Evolutionary conservation across 2,329 filamentous ascomycete species (phyloP).

Genomic region (Ophiocordyceps australis): DNA sequence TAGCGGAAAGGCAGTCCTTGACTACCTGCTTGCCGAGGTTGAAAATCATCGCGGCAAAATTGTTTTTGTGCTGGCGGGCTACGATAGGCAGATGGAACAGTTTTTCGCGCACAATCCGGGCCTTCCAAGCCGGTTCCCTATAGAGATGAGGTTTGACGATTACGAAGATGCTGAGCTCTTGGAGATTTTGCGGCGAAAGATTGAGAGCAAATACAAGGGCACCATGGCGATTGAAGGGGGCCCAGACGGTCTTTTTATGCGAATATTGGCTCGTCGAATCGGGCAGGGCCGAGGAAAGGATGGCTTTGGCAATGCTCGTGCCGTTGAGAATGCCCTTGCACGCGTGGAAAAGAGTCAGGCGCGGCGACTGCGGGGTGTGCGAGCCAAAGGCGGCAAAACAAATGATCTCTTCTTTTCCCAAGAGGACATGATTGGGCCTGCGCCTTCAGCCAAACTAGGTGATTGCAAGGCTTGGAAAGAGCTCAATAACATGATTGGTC

Average conservation of each 20-base stretch:
- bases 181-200: slow-evolving; percentile 35
- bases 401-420: slow-evolving; percentile 43
- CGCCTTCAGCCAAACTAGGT: slow-evolving; percentile 34
- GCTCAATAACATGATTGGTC: slow-evolving; percentile 38
- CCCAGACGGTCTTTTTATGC: slow-evolving; percentile 37
- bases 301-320: slow-evolving; percentile 58
- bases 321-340: slow-evolving; percentile 42
- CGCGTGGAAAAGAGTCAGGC: slow-evolving; percentile 40
- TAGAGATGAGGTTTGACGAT: slow-evolving; percentile 47
- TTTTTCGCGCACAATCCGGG: slow-evolving; percentile 63
- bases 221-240: slow-evolving; percentile 44
- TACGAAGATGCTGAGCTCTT: slow-evolving; percentile 48
- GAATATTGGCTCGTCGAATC: slow-evolving; percentile 42
- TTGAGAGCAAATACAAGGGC: slow-evolving; percentile 32
- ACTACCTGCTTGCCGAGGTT: slow-evolving; percentile 54
- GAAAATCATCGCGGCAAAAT: slow-evolving; percentile 54
- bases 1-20: slow-evolving; percentile 44
- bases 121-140: slow-evolving; percentile 49
- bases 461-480: slow-evolving; percentile 36
- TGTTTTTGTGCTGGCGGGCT: slow-evolving; percentile 57
- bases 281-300: slow-evolving; percentile 42
- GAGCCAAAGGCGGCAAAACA: slow-evolving; percentile 17
- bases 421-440: slow-evolving; percentile 54
- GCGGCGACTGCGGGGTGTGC: slow-evolving; percentile 28
- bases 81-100: slow-evolving; percentile 55